Base-by-base conservation (phyloP, 75 land plant species). In the Chamaecyparis obtusa region DNA sequence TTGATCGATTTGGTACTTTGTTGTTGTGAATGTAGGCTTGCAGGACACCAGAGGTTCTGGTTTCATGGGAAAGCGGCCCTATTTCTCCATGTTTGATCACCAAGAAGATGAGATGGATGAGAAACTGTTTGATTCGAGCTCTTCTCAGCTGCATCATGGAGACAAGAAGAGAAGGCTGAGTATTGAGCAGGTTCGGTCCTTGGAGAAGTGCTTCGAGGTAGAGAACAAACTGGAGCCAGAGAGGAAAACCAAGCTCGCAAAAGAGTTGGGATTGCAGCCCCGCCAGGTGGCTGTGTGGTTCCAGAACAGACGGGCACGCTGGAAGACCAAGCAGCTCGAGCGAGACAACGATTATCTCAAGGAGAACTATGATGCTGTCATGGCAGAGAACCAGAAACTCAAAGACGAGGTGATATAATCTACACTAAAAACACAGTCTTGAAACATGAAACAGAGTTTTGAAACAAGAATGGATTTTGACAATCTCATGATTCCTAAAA, bases 231-330 rank as follows among this genome's bases (percentile, higher is more conserved):
- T 81, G 4, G 83, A 81, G 46, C 83, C 83, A 5, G 83, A 81
- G 51, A 81, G 49, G 54, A 81, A 81, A 46, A 81, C 27, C 16
- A 44, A 81, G 49, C 48, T 81, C 5, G 83, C 83, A 44, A 51
- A 81, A 30, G 49, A 81, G 32, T n/a, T 81, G 30, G 83, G 83
- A 81, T 41, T 81, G 49, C 83, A 81, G 51, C 83, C 83, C 14
- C 83, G 83, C 15, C 83, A 81, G 32, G 83, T 81, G 15, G 83
- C 83, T 17, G 83, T 81, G 46, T 81, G 83, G 83, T 81, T 81
- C 17, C 83, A 81, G 83, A 81, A 81, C 49, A 81, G 83, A 30
- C 48, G 83, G 15, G 83, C 83, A 17, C 83, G 83, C 2, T 81
- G 83, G 83, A 81, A 81, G 51, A 44, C 83, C 46, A 81, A 81